phyloP scores from a whole-genome alignment of 768 basidiomycete genomes.

The Serendipita sp. region DNA sequence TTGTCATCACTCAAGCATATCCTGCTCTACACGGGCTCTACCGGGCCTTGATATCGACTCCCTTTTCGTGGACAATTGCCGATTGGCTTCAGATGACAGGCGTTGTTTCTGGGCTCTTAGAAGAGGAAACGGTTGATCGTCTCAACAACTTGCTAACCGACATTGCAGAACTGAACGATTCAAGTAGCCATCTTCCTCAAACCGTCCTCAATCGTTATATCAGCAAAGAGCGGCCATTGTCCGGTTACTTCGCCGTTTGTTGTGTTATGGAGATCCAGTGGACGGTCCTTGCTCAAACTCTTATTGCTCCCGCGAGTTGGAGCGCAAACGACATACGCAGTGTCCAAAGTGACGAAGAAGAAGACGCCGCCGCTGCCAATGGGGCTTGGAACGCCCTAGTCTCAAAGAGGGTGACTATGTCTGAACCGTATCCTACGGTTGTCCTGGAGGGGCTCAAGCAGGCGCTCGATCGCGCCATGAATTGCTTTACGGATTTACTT shows the following conservation, averaged over 20 bases:
- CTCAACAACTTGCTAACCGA: conserved; percentile 56
- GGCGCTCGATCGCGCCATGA: conserved; percentile 46
- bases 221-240: conserved; percentile 57
- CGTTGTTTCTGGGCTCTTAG: conserved; percentile 44
- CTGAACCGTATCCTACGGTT: conserved; percentile 12
- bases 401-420: background rate
- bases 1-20: conserved; percentile 55
- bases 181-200: conserved; percentile 19
- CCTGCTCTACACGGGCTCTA: conserved; percentile 79
- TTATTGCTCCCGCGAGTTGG: conserved; percentile 26
- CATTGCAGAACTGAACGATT: conserved; percentile 22
- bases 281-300: conserved; percentile 65
- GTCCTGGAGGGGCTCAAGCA: conserved; percentile 28
- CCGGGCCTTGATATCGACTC: conserved; percentile 65
- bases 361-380: conserved; percentile 71
- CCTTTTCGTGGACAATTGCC: conserved; percentile 51
- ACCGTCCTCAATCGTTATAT: conserved; percentile 45
- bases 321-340: conserved; percentile 7
- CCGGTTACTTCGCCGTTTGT: conserved; percentile 79
- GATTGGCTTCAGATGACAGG: conserved; percentile 48
- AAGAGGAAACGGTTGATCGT: conserved; percentile 48
- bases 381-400: conserved; percentile 54
- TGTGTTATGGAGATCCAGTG: conserved; percentile 75
- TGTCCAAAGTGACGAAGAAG: conserved; percentile 20
- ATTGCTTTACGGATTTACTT: conserved; percentile 63